Base-by-base conservation (phyloP, 768 basidiomycete species). In the Hericium erinaceus region DNA sequence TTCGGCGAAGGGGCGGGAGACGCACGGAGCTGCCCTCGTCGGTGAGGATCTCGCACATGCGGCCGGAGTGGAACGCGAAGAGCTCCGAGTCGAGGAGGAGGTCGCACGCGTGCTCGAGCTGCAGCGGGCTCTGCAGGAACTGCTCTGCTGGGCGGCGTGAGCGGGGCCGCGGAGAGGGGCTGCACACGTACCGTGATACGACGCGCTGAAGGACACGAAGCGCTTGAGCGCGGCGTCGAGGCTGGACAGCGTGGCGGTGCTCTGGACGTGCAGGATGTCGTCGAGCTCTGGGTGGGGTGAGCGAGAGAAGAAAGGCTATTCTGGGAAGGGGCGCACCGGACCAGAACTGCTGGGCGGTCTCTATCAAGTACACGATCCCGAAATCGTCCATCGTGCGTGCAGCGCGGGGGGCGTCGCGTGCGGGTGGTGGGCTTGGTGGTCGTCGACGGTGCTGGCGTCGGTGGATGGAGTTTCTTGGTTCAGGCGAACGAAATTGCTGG, bases 311-410 rank as follows among this genome's bases (percentile, higher is more conserved):
- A 55, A 55, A 41, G 40, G 48, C 37, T 5, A 24, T 37, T 38
- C 12, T 56, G 50, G 52, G 55, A 46, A 68, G 33, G 33, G 33
- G 33, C 87, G 61, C 66, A 92, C 90, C 90, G 64, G 88, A 85
- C 91, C 92, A 94, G 69, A 93, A 94, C 70, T 93, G 89, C 62
- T 89, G 89, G 48, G 88, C 81, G 57, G 82, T 87, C 62, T 89
- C 84, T 62, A 94, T 85, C 59, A 87, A 77, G 71, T 92, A 94
- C 26, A 85, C 82, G 59, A 92, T 87, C 33, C 85, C 89, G n/a
- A 88, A 75, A 48, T 82, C 81, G 62, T 88, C 87, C 67, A 84
- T 77, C 73, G 66, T 33, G 7, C 33, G 52, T 12, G 40, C n/a
- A 28, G 52, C 37, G n/a, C 28, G 18, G 2, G 26, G 18, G 11